A percentile compares a stretch with the other conserved stretches of the same genome.
Evolutionary conservation across 148 eudicot genomes (phyloP).

Genomic region (Diospyros kaki): DNA sequence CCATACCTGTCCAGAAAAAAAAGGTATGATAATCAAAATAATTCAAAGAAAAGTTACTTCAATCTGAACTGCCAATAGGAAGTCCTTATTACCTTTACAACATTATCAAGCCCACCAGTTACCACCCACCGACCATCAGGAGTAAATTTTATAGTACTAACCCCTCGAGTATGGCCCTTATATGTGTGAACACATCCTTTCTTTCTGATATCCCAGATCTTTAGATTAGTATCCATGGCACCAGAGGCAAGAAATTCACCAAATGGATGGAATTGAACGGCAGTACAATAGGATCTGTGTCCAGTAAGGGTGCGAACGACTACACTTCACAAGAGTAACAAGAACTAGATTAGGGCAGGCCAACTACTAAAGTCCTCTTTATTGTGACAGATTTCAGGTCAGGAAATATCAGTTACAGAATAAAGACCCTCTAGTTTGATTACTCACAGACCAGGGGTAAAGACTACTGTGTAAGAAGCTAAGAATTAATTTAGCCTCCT

Average conservation of each 20-base stretch:
- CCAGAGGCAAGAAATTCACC: constrained; percentile 99
- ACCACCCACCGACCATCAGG: constrained; percentile 99
- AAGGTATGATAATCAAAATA: neutral
- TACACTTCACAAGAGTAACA: constrained; percentile 47
- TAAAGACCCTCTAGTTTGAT: neutral
- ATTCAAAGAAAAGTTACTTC: neutral
- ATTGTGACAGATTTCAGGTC: neutral
- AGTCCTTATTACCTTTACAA: constrained; percentile 69
- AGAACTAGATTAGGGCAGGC: constrained; percentile 21
- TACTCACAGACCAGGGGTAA: neutral
- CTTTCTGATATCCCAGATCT: constrained; percentile 94
- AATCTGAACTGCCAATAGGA: constrained; percentile 4
- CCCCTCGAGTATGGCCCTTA: constrained; percentile 82
- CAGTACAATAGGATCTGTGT: constrained; percentile 84
- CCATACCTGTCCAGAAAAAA: constrained; percentile 61
- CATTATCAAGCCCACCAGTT: constrained; percentile 91
- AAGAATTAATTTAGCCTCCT: neutral
- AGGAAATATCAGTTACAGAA: neutral
- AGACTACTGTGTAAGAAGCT: neutral
- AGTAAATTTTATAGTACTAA: constrained; percentile 71
- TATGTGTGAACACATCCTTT: constrained; percentile 91
- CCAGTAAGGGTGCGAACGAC: constrained; percentile 94
- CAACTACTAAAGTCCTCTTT: neutral
- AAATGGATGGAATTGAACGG: constrained; percentile 90
- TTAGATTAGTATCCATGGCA: constrained; percentile 87